These are phyloP conservation scores for Malus asiatica DNA, from an alignment of 306 rosid genomes.

Conservation along the genomic window DNA sequence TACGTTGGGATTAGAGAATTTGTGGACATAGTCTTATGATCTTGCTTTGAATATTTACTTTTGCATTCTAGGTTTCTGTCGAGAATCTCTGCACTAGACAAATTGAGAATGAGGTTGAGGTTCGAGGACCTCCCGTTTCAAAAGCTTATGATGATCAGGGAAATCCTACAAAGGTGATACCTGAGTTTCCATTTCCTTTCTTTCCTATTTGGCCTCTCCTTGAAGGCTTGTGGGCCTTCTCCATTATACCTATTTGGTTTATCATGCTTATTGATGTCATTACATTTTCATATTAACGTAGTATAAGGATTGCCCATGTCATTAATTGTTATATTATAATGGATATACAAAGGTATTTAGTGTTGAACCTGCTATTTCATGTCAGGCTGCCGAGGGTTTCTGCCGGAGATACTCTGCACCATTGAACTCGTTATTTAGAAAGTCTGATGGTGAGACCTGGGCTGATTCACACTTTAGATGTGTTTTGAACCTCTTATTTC, in stretches of 20 bases:
- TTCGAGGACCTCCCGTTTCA: slow-evolving; percentile 93
- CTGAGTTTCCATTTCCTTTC: neutral
- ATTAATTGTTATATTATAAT: neutral
- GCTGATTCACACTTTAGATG: neutral
- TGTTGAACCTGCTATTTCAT: slow-evolving; percentile 26
- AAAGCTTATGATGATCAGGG: slow-evolving; percentile 82
- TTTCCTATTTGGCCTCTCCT: neutral
- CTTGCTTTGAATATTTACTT: neutral
- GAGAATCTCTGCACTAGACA: slow-evolving; percentile 67
- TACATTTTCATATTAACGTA: neutral
- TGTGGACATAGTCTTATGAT: neutral
- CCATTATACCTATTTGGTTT: neutral
- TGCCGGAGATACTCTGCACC: slow-evolving; percentile 77
- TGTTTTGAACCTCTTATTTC: slow-evolving; percentile 1
- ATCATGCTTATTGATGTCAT: neutral
- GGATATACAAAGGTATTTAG: slow-evolving; percentile 5
- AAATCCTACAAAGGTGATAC: slow-evolving; percentile 75
- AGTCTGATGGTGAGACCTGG: slow-evolving; percentile 71
- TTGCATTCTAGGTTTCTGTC: slow-evolving; percentile 49
- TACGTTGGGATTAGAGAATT: neutral
- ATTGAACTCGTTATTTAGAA: slow-evolving; percentile 45
- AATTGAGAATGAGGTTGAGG: slow-evolving; percentile 66
- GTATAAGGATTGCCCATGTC: neutral
- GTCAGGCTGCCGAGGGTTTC: slow-evolving; percentile 87
- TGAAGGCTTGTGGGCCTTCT: neutral